Base-by-base conservation (phyloP, 306 rosid genomes). In the Aeschynomene evenia region DNA sequence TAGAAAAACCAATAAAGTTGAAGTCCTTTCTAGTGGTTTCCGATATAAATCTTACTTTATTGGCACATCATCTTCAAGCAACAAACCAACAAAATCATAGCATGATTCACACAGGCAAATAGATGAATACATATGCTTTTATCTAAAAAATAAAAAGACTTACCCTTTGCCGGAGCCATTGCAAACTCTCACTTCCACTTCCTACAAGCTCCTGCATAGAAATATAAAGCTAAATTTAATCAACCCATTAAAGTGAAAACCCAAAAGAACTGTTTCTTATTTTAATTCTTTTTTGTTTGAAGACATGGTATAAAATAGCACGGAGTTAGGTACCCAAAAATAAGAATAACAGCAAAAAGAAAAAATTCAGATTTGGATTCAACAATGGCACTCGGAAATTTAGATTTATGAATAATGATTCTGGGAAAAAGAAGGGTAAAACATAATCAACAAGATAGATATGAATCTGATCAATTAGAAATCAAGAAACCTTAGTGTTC, bases 131-230 rank as follows among this genome's bases (percentile, higher is more conserved):
- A 28, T 28, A 28, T 3, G 5, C 5, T 4, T 3, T 3, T 28
- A 15, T 45, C 7, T 36, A 55, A 21, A 39, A 55, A 56, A 15
- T 14, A 45, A 15, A 6, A 71, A 31, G 12, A 37, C 70, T 21
- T 50, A 77, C 79, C 85, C 82, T 77, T 81, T 33, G 74, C 2
- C 52, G 76, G 82, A 72, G 77, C 73, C 85, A 81, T 81, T 55
- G 77, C 15, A 46, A 72, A 55, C 60, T 20, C 70, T 48, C 29
- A 18, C 23, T 70, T 0, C 37, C 26, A 53, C 50, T 63, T 52
- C 73, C 15, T 18, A 28, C n/a, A 61, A 66, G 57, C 50, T 43
- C 75, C 81, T 80, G 78, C 19, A 18, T 20, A 66, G 2, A 59
- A 7, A 53, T 14, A 48, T 46, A 31, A 23, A 40, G 72, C 11